Conservation (phyloP, 2,329 filamentous ascomycete species). For the Cadophora luteo-olivacea region DNA sequence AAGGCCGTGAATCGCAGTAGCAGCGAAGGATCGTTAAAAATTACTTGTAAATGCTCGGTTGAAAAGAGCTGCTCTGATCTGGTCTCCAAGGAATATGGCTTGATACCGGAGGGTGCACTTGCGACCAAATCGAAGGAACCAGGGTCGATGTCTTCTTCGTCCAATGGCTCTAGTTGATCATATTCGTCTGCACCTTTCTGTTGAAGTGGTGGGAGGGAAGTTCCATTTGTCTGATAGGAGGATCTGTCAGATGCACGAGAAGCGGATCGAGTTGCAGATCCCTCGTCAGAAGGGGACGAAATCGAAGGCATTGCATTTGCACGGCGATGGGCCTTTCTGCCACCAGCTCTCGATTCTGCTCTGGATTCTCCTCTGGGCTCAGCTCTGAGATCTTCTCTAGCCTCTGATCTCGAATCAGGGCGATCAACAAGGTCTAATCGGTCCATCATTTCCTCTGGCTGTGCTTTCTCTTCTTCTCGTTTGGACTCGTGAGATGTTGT, state of each 20-base stretch:
- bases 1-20: slow-evolving; percentile 73
- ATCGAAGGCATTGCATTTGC: slow-evolving; percentile 18
- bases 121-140: slow-evolving; percentile 60
- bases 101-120: slow-evolving; percentile 45
- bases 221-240: slow-evolving; percentile 41
- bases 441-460: slow-evolving; percentile 11
- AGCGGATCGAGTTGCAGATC: slow-evolving; percentile 26
- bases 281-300: slow-evolving; percentile 33
- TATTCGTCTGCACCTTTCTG: slow-evolving; percentile 48
- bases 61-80: slow-evolving; percentile 72
- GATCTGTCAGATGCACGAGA: slow-evolving; percentile 36
- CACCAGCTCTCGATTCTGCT: slow-evolving; percentile 13
- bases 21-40: slow-evolving; percentile 68
- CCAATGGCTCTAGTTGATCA: slow-evolving; percentile 55
- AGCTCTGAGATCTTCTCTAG: slow-evolving; percentile 7
- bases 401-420: slow-evolving; percentile 13
- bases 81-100: slow-evolving; percentile 64
- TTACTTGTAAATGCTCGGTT: slow-evolving; percentile 65
- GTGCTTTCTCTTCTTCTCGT: neutral
- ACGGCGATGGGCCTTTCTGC: slow-evolving; percentile 17
- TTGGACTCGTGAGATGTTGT: slow-evolving; percentile 2
- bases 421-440: slow-evolving; percentile 15
- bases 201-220: slow-evolving; percentile 42
- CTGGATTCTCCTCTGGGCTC: neutral
- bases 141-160: slow-evolving; percentile 56